A percentile compares a stretch with the other conserved stretches of the same genome.
Evolutionary conservation across 2,329 filamentous ascomycete genomes (phyloP).

Genomic region (Aureobasidium sp.): DNA sequence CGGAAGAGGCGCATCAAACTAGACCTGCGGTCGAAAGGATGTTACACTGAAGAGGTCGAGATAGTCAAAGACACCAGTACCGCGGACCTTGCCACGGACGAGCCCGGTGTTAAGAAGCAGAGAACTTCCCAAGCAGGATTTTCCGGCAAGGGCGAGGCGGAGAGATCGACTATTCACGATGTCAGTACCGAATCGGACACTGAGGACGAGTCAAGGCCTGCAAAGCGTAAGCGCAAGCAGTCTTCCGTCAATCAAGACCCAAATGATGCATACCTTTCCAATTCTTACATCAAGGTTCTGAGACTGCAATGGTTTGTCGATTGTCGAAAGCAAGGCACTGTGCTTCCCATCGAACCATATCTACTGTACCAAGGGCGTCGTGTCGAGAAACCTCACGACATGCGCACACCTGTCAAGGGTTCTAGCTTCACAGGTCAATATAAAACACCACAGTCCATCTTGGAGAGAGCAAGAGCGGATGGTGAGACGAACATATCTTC

Average conservation of each 20-base stretch:
- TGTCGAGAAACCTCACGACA: slow-evolving; percentile 29
- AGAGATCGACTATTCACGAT: slow-evolving; percentile 20
- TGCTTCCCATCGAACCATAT: slow-evolving; percentile 42
- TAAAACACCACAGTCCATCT: slow-evolving; percentile 24
- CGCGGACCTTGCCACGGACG: neutral
- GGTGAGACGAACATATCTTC: slow-evolving; percentile 14
- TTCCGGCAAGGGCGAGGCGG: slow-evolving; percentile 6
- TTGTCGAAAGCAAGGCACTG: slow-evolving; percentile 35
- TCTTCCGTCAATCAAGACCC: neutral
- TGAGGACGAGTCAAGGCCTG: slow-evolving; percentile 16
- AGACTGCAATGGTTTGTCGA: slow-evolving; percentile 47
- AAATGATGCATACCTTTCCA: slow-evolving; percentile 5
- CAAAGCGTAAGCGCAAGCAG: neutral
- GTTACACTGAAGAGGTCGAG: slow-evolving; percentile 48
- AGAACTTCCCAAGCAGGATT: neutral
- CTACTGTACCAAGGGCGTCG: slow-evolving; percentile 44
- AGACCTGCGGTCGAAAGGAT: slow-evolving; percentile 62
- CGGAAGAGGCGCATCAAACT: slow-evolving; percentile 64
- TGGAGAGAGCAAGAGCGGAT: slow-evolving; percentile 45
- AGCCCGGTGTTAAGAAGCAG: neutral
- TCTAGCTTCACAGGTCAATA: slow-evolving; percentile 5
- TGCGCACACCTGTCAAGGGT: neutral
- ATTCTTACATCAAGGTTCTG: slow-evolving; percentile 40
- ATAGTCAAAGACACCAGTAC: slow-evolving; percentile 28
- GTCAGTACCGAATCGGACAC: slow-evolving; percentile 31